phyloP scores from a whole-genome alignment of 2,329 filamentous ascomycete genomes.

The Elsinoe batatas region DNA sequence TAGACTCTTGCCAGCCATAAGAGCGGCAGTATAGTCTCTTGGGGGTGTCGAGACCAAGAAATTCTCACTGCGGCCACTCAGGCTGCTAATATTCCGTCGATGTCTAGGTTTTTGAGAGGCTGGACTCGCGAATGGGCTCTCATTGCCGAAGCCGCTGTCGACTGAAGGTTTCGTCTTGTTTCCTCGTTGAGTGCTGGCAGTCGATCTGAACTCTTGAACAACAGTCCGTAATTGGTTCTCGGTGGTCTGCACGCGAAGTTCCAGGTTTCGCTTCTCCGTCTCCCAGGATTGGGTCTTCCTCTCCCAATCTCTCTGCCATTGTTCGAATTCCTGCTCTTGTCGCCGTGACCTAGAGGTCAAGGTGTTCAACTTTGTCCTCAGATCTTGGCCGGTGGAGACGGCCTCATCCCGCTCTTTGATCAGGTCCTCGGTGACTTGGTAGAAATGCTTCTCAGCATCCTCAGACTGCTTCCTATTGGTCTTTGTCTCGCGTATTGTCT shows the following conservation, averaged over 20 bases:
- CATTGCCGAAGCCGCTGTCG: constrained; percentile 46
- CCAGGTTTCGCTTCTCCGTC: constrained; percentile 67
- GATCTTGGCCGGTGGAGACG: constrained; percentile 59
- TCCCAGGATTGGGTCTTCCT: constrained; percentile 80
- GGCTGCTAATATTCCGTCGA: constrained; percentile 27
- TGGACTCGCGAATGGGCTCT: constrained; percentile 60
- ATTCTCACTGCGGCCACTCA: constrained; percentile 28
- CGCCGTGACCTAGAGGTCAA: constrained; percentile 66
- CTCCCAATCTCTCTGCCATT: constrained; percentile 70
- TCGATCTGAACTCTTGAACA: constrained; percentile 70
- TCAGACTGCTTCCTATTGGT: constrained; percentile 77
- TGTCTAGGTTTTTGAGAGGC: constrained; percentile 28
- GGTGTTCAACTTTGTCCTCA: constrained; percentile 65
- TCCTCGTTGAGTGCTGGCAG: constrained; percentile 47
- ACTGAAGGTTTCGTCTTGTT: constrained; percentile 46
- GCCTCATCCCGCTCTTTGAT: constrained; percentile 79
- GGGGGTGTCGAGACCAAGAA: constrained; percentile 1
- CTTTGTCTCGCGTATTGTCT: constrained; percentile 63
- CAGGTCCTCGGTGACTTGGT: constrained; percentile 74
- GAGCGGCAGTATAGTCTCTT: not conserved
- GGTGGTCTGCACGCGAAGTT: constrained; percentile 80
- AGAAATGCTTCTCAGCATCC: constrained; percentile 76
- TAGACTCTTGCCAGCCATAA: constrained; percentile 56
- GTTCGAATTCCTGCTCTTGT: constrained; percentile 74
- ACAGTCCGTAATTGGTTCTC: constrained; percentile 77